Conservation (phyloP, 306 rosid species). For the Glycine soja region DNA sequence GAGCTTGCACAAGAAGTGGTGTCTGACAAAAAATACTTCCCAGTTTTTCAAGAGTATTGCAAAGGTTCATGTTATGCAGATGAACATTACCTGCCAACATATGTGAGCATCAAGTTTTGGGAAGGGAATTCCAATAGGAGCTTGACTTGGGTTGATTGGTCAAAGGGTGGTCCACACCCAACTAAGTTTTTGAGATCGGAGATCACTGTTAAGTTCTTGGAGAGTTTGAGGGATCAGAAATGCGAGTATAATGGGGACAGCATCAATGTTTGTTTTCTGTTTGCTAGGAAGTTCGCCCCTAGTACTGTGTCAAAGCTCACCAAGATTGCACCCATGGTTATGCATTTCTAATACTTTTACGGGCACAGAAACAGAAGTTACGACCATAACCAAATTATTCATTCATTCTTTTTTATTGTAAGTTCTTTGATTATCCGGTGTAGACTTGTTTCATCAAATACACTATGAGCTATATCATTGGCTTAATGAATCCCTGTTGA, state of each 20-base stretch:
- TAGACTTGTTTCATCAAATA: neutral
- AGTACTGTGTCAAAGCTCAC: constrained; percentile 57
- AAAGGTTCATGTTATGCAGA: constrained; percentile 70
- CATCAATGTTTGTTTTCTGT: constrained; percentile 60
- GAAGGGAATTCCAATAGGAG: constrained; percentile 69
- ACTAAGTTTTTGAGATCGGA: constrained; percentile 55
- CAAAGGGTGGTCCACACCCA: constrained; percentile 82
- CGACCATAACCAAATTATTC: constrained; percentile 23
- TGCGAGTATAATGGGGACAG: constrained; percentile 59
- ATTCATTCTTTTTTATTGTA: constrained; percentile 43
- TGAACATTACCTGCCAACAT: constrained; percentile 86
- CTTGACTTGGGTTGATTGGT: constrained; percentile 91
- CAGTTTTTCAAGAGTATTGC: constrained; percentile 60
- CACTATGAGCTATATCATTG: constrained; percentile 2
- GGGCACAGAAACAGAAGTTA: neutral
- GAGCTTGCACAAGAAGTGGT: constrained; percentile 67
- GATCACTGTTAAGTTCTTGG: constrained; percentile 59
- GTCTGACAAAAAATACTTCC: constrained; percentile 66
- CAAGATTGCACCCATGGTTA: constrained; percentile 64
- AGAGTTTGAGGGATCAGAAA: constrained; percentile 55
- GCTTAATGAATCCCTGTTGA: neutral
- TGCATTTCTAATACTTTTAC: constrained; percentile 57
- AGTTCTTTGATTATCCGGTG: neutral
- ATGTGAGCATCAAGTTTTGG: constrained; percentile 60
- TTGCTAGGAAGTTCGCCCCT: constrained; percentile 78